Percentiles rank a stretch among this genome's conserved stretches.
These are phyloP conservation scores for Ophiostoma fasciatum DNA, from an alignment of 2,329 filamentous ascomycete genomes.

Conservation along the genomic window DNA sequence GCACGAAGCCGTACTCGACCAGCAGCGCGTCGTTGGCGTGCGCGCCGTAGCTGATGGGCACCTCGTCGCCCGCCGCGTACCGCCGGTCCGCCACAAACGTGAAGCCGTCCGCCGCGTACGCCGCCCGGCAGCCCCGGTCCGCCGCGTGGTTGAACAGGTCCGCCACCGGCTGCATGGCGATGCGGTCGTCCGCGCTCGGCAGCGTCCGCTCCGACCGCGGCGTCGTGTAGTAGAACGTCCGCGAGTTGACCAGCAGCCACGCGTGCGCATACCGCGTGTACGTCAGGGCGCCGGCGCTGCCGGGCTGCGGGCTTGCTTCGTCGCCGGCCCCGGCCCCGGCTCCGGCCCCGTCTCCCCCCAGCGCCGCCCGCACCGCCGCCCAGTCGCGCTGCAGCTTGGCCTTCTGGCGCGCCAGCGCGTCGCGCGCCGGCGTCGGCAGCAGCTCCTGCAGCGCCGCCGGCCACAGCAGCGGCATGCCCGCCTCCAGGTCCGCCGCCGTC, in stretches of 20 bases:
- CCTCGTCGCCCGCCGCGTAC: constrained; percentile 45
- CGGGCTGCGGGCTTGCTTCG: background rate
- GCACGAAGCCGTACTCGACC: constrained; percentile 45
- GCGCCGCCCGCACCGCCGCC: constrained; percentile 11
- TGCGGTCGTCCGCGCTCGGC: constrained; percentile 36
- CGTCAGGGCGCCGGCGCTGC: background rate
- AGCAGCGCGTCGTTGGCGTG: constrained; percentile 62
- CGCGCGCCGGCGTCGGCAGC: constrained; percentile 28
- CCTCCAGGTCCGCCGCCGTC: constrained; percentile 38
- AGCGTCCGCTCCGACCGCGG: constrained; percentile 27
- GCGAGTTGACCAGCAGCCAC: constrained; percentile 46
- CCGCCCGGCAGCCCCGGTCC: constrained; percentile 33
- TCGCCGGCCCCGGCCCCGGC: background rate
- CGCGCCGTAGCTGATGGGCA: constrained; percentile 53
- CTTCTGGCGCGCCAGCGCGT: constrained; percentile 38
- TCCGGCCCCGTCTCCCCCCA: constrained; percentile 12
- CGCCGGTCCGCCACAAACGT: constrained; percentile 33
- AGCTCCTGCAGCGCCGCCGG: constrained; percentile 27
- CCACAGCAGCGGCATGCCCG: constrained; percentile 34
- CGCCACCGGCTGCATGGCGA: constrained; percentile 56
- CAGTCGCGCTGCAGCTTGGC: constrained; percentile 27
- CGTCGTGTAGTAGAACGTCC: constrained; percentile 43
- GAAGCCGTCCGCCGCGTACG: constrained; percentile 36
- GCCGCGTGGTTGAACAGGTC: constrained; percentile 51
- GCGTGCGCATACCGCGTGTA: constrained; percentile 28